Conservation (phyloP, 257 asterid genomes). For the Penstemon eatonii region DNA sequence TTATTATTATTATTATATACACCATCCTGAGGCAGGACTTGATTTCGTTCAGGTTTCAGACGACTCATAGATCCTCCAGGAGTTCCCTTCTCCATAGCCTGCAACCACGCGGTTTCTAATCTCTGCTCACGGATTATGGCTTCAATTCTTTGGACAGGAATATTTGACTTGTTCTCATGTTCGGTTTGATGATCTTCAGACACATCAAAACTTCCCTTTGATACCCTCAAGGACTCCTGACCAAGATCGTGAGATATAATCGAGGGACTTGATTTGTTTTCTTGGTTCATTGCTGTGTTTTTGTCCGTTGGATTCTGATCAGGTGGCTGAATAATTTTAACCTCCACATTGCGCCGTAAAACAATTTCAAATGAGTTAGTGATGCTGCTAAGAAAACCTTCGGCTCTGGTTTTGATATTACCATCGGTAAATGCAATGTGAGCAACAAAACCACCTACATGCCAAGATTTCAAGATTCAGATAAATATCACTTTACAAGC, state of each 20-base stretch:
- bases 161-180: conserved; percentile 43
- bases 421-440: conserved; percentile 72
- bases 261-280: conserved; percentile 23
- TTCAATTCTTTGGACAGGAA: conserved; percentile 72
- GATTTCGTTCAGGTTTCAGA: conserved; percentile 81
- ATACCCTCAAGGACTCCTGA: too few relatives aligned
- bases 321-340: conserved; percentile 56
- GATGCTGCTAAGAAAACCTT: conserved; percentile 90
- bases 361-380: conserved; percentile 80
- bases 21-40: conserved; percentile 70
- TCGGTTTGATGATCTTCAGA: conserved; percentile 25
- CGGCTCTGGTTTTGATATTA: conserved; percentile 76
- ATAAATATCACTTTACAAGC: neutral
- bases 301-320: conserved; percentile 32
- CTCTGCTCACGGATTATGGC: conserved; percentile 84
- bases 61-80: conserved; percentile 53
- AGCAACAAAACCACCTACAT: conserved; percentile 80
- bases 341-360: conserved; percentile 76
- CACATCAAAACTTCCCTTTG: too few relatives aligned
- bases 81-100: conserved; percentile 80
- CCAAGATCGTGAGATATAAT: conserved; percentile 5
- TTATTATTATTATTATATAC: too few relatives aligned
- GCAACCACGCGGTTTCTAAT: conserved; percentile 91
- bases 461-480: conserved; percentile 1
- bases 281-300: conserved; percentile 17